Base-by-base conservation (phyloP, 495 filamentous ascomycete species). In the Opeltia flavorubescens region DNA sequence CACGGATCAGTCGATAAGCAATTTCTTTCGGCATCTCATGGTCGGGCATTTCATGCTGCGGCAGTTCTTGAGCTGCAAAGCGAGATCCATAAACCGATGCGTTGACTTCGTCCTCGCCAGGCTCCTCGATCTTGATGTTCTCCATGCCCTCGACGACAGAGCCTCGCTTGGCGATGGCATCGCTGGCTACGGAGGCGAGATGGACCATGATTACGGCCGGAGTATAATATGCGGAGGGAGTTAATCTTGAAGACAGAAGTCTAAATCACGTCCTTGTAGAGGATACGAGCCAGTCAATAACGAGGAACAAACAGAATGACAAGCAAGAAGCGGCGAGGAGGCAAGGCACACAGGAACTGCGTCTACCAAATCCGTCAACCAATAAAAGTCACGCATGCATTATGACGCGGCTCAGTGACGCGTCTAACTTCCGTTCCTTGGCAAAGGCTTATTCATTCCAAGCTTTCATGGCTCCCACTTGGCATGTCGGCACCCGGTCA, bases 1-100 rank as follows among this genome's bases (percentile, higher is more conserved):
- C 88, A 66, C 87, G 89, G 67, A 95, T 95, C 85, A 94, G 84
- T 35, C 86, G 81, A 62, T 93, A 89, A 11, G 87, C 87, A n/a
- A 89, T 70, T 54, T 93, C 84, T 49, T 77, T 81, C 35, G 86
- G 86, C 86, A 89, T 89, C 63, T 89, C 84, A 5, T 62, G 53
- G 56, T 93, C 87, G n/a, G 88, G 87, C 83, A 95, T 94, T 62
- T 86, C 81, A 58, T 81, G 72, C 55, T 74, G 76, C 30, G 85
- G 84, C 43, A 94, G 72, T 61, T 87, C 82, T 53, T 78, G 62
- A 26, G 78, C 77, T 11, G 88, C 87, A 60, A 84, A 94, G 26
- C 69, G 74, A 40, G 80, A 84, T 56, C 87, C 88, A 57, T 95
- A 95, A 51, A 95, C 86, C 53, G 79, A 84, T 27, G 77, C 76